Evolutionary conservation across 306 rosid species (phyloP), one percentile per base, ranked within the genome.

Genomic region (Macrotyloma uniflorum): DNA sequence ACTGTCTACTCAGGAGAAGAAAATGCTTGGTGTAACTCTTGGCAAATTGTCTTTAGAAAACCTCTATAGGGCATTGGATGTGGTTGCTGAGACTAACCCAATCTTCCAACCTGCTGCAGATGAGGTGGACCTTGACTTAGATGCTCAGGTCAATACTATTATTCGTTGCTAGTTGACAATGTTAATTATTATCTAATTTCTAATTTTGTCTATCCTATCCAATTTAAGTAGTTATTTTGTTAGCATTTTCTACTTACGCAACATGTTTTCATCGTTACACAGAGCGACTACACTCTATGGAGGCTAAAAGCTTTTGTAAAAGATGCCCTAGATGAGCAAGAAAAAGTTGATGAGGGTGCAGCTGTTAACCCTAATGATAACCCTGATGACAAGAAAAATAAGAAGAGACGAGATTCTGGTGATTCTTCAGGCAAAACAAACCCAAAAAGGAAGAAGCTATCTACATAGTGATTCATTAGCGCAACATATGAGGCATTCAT

Each of bases 101-200:
- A 86, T 70, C 73, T 94, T 94, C 85, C 89, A 87, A 75, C 86
- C 91, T 40, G 42, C 83, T 22, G 82, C 83, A 2, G 82, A 76
- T 40, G 97, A 87, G 72, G 98, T 94, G 86, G 94, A 87, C 86
- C 96, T 94, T 15, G 96, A 94, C 79, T 85, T 94, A 1, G 94
- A 94, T 75, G 96, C 94, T 70, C 97, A 92, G 96, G 97, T 94
- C 45, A 53, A 42, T 63, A 18, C 30, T 71, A 24, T 26, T 42
- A n/a, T 15, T 50, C 19, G 10, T 28, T 74, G 36, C 9, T 71
- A 19, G 70, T 16, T 75, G 36, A 53, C 72, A 50, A 24, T 46
- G 36, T 64, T 74, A n/a, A n/a, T 22, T 30, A 26, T 61, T 23
- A 7, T 6, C 66, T 59, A 14, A 24, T 59, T 35, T 28, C 11